phyloP scores from a whole-genome alignment of 495 filamentous ascomycete genomes.

The Neurospora hispaniola region DNA sequence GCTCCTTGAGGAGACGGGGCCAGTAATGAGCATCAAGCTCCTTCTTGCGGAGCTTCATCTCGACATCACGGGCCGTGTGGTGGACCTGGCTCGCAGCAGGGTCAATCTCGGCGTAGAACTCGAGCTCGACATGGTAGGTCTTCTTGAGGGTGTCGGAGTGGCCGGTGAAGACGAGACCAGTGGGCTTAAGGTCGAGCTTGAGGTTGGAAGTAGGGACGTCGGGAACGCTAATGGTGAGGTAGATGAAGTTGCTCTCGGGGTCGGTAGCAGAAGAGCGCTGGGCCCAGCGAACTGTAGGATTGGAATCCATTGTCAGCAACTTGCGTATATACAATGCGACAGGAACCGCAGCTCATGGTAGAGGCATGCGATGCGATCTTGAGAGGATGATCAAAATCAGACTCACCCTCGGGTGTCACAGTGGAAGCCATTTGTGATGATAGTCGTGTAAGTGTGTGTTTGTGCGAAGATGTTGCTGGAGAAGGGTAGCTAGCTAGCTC shows the following conservation, averaged over 20 bases:
- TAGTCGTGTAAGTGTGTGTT: not conserved
- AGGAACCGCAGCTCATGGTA: not conserved
- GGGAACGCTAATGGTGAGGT: slow-evolving; percentile 76
- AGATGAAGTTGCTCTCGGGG: slow-evolving; percentile 78
- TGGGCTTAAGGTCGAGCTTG: slow-evolving; percentile 71
- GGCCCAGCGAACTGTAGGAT: slow-evolving; percentile 75
- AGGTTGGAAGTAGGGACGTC: slow-evolving; percentile 62
- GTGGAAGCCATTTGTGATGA: slow-evolving; percentile 16
- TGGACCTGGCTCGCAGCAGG: slow-evolving; percentile 64
- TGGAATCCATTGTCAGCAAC: not conserved
- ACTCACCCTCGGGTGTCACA: slow-evolving; percentile 25
- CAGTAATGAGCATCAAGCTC: slow-evolving; percentile 83
- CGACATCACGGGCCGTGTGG: slow-evolving; percentile 74
- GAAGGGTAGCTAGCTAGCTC: slow-evolving; percentile 19
- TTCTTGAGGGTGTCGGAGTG: slow-evolving; percentile 67
- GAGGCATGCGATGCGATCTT: not conserved
- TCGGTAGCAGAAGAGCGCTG: slow-evolving; percentile 83
- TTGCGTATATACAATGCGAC: not conserved
- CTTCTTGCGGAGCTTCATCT: slow-evolving; percentile 93
- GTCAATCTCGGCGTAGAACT: slow-evolving; percentile 90
- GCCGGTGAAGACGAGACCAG: slow-evolving; percentile 69
- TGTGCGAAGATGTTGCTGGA: not conserved
- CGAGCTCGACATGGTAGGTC: slow-evolving; percentile 75
- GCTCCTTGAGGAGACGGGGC: slow-evolving; percentile 85
- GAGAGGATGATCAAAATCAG: not conserved